Evolutionary conservation across 2,329 filamentous ascomycete genomes (phyloP).

Genomic region (Hypoxylon sp.): DNA sequence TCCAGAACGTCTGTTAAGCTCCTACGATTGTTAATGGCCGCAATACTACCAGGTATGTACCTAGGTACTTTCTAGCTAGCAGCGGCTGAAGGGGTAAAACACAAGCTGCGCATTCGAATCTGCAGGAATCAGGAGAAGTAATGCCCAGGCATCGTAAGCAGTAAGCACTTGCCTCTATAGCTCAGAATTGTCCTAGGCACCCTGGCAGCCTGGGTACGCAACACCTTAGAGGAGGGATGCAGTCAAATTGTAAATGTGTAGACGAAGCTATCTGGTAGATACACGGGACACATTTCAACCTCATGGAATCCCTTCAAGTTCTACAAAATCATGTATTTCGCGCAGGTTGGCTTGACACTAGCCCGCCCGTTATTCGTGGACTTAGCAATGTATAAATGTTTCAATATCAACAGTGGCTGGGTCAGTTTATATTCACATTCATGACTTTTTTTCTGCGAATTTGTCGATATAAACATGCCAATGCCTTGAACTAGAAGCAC

Average conservation of each 20-base stretch:
- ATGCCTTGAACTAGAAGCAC: constrained; percentile 1
- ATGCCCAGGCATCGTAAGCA: background rate
- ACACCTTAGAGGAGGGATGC: background rate
- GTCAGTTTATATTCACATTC: too few relatives aligned
- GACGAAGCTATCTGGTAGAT: background rate
- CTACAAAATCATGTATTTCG: background rate
- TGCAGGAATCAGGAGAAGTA: constrained; percentile 26
- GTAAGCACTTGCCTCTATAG: background rate
- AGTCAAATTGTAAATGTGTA: too few relatives aligned
- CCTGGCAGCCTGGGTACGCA: too few relatives aligned
- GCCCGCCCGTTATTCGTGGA: background rate
- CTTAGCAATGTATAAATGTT: background rate
- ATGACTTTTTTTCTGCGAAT: too few relatives aligned
- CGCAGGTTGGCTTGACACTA: background rate
- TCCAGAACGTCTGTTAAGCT: constrained; percentile 33
- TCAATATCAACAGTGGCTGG: too few relatives aligned
- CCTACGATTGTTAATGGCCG: background rate
- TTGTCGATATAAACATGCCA: too few relatives aligned
- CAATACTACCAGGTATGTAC: background rate
- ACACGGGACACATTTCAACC: too few relatives aligned
- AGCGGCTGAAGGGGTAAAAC: constrained; percentile 14
- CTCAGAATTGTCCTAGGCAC: too few relatives aligned
- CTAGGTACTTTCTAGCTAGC: background rate
- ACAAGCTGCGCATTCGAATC: background rate
- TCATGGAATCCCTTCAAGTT: too few relatives aligned